Evolutionary conservation across 2,329 filamentous ascomycete genomes (phyloP).

Genomic region (Fusarium drepaniforme): DNA sequence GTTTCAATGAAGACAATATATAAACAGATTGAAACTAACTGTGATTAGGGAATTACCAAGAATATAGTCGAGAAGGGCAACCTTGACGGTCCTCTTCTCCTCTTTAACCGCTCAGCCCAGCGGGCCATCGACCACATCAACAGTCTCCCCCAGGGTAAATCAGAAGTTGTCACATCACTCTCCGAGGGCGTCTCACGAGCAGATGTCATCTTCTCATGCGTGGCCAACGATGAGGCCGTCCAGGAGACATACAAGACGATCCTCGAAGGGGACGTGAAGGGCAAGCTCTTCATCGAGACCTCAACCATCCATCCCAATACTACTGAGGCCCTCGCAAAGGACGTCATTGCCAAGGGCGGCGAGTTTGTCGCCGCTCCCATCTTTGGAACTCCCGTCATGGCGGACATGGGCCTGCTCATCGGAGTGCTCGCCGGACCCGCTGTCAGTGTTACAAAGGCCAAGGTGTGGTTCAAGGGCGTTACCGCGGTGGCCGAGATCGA

Average conservation of each 20-base stretch:
- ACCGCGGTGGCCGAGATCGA: constrained; percentile 78
- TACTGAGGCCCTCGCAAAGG: constrained; percentile 73
- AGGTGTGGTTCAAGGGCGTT: constrained; percentile 79
- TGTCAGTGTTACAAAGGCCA: constrained; percentile 70
- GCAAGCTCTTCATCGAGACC: constrained; percentile 88
- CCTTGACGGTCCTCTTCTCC: constrained; percentile 76
- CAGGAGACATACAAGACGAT: constrained; percentile 70
- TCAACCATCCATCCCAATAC: constrained; percentile 90
- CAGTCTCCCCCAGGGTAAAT: constrained; percentile 70
- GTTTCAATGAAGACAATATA: constrained; percentile 40
- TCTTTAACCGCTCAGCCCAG: constrained; percentile 83
- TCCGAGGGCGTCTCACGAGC: constrained; percentile 74
- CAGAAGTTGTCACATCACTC: constrained; percentile 73
- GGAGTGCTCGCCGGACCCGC: constrained; percentile 78
- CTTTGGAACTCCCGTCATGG: constrained; percentile 79
- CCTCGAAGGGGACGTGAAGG: constrained; percentile 65
- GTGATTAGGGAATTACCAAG: constrained; percentile 79
- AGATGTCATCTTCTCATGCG: constrained; percentile 85
- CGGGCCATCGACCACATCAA: constrained; percentile 74
- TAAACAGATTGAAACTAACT: neutral
- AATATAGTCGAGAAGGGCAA: constrained; percentile 85
- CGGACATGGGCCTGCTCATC: constrained; percentile 77
- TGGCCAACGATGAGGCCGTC: constrained; percentile 83
- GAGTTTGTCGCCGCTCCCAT: constrained; percentile 80
- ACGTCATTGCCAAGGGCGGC: constrained; percentile 69